Base-by-base conservation (phyloP, 1,284 basidiomycete species). In the Cryptococcus sp. region DNA sequence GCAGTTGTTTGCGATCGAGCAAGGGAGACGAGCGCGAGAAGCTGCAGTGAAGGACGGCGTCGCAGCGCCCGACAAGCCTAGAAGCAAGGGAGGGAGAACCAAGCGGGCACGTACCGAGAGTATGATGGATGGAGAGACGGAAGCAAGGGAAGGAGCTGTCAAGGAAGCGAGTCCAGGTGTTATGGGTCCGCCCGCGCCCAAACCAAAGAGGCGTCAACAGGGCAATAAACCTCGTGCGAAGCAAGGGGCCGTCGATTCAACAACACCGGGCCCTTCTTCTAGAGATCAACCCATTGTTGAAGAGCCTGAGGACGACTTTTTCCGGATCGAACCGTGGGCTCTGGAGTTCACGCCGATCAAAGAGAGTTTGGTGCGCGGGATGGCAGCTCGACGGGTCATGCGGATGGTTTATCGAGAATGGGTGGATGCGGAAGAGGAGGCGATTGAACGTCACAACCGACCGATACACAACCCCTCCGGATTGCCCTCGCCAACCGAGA, bases 321-420 rank as follows among this genome's bases (percentile, higher is more conserved):
- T 75, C 61, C 62, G 63, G 20, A 47, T 69, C 25, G 64, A 71
- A 22, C 72, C 72, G 2, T 79, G 74, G 76, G 65, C 62, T 50
- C 62, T 80, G 54, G 78, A 80, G 54, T 80, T 70, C 59, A 77
- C 73, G 1, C 77, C 75, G 7, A 63, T 79, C 19, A 59, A 66
- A 44, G 69, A 72, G 50, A 77, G 76, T 54, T 56, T 80, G 17
- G 59, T 78, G 10, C 67, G 76, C 2, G 73, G 74, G 3, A 56
- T 59, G 5, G 47, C 41, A 2, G 68, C 73, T 2, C 51, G 70
- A 42, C 61, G 65, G 52, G 63, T 66, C n/a, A 65, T 77, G 62
- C 54, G 62, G 16, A 54, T 59, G 38, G 61, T 79, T 17, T 69
- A 74, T 51, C 60, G 64, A 20, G 76, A 78, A 47, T 77, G 76